Conservation (phyloP, 2,329 filamentous ascomycete genomes). For the Helotiales sp. region DNA sequence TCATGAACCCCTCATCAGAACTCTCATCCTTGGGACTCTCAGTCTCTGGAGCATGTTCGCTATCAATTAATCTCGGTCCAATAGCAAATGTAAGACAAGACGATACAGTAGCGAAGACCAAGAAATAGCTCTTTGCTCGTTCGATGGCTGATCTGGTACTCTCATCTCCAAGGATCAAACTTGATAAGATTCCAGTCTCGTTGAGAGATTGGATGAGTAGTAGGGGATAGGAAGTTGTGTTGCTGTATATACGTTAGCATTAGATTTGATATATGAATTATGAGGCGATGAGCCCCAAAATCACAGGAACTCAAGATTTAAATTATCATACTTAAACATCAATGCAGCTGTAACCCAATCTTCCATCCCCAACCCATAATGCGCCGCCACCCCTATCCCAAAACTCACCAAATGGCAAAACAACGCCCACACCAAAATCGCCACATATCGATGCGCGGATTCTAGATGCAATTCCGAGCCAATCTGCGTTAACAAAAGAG, state of each 20-base stretch:
- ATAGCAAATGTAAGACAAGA: slow-evolving; percentile 65
- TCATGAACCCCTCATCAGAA: slow-evolving; percentile 30
- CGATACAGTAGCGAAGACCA: slow-evolving; percentile 63
- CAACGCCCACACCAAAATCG: slow-evolving; percentile 44
- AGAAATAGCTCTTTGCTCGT: slow-evolving; percentile 64
- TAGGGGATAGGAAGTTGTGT: slow-evolving; percentile 48
- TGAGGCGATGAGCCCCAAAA: too few species aligned
- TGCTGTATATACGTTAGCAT: slow-evolving; percentile 24
- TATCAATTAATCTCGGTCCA: slow-evolving; percentile 58
- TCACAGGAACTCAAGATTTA: too few species aligned
- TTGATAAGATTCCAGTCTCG: slow-evolving; percentile 7
- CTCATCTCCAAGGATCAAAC: slow-evolving; percentile 41
- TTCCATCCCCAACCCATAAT: slow-evolving; percentile 42
- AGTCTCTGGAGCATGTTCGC: slow-evolving; percentile 39
- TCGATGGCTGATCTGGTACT: slow-evolving; percentile 50
- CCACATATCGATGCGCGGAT: slow-evolving; percentile 39
- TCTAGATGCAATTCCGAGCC: slow-evolving; percentile 42
- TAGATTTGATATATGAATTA: too few species aligned
- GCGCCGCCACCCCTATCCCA: slow-evolving; percentile 40
- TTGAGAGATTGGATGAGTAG: slow-evolving; percentile 42
- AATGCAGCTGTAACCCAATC: slow-evolving; percentile 47
- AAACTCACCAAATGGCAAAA: slow-evolving; percentile 42
- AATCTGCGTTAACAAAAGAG: slow-evolving; percentile 46
- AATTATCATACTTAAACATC: slow-evolving; percentile 46
- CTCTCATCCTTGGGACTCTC: slow-evolving; percentile 29